Evolutionary conservation across 192 early-diverging fungal genomes (phyloP), one percentile per base, ranked within the genome.

Genomic region (Umbelopsis vinacea): DNA sequence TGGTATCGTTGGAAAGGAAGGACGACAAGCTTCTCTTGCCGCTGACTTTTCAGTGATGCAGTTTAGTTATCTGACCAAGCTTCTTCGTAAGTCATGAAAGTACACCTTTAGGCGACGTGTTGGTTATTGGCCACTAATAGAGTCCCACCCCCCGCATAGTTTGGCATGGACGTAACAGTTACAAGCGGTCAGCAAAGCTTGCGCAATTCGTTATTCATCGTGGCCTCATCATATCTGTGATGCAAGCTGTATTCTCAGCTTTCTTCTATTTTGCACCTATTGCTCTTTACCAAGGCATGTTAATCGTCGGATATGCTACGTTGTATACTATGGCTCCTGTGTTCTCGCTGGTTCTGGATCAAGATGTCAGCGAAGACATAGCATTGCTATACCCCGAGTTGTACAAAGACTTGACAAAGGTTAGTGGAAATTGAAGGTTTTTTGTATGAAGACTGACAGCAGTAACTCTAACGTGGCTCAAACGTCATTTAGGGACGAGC

Each of bases 241-340:
- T 98, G 90, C 97, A 98, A 82, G 96, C 95, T 0, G 97, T 98
- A 11, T 98, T 98, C 72, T 96, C 94, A 11, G 90, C 95, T 2
- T 85, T 98, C 70, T 98, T 96, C 77, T 98, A 97, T 81, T 97
- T 94, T 87, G 97, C 97, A 14, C 97, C 97, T 7, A 97, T 98
- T 69, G 95, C 95, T 35, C 76, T 98, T 66, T 98, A 94, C 79
- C 95, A 97, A 81, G 93, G 93, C 47, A 82, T 90, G 82, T 73
- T 96, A 37, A 87, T 96, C 38, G 91, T 94, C 10, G 95, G 96
- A 22, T 98, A 98, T 82, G 90, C 97, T n/a, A 98, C 97, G 1
- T 81, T 97, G 6, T 98, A 96, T 75, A 98, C 97, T 15, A 98
- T 96, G 91, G 94, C 94, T 11, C 97, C 97, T 0, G 95, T 98